A percentile compares a stretch with the other conserved stretches of the same genome.
Conservation (phyloP, 768 basidiomycete species). For the Lentinula lateritia region DNA sequence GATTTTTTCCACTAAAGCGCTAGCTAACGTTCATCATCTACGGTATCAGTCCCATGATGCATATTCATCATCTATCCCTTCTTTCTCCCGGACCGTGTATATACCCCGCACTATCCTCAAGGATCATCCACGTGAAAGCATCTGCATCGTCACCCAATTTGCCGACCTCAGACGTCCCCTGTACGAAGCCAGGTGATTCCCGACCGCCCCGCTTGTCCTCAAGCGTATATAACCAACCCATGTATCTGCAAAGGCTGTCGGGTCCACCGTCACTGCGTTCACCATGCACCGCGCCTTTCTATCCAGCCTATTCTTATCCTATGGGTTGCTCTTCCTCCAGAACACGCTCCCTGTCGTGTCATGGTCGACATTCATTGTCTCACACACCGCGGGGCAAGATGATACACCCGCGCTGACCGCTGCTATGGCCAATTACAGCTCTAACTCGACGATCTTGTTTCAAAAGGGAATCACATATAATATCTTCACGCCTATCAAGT, state of each 20-base stretch:
- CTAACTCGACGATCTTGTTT: slow-evolving; percentile 52
- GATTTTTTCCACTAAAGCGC: background rate
- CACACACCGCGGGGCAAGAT: slow-evolving; percentile 41
- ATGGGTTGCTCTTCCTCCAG: background rate
- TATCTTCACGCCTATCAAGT: slow-evolving; percentile 53
- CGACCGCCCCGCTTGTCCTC: background rate
- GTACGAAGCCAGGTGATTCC: background rate
- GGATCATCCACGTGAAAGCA: background rate
- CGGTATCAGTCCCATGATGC: background rate
- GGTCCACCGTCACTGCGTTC: background rate
- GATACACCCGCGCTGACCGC: slow-evolving; percentile 45
- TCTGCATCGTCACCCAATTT: background rate
- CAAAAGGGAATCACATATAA: slow-evolving; percentile 53
- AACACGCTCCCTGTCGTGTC: slow-evolving; percentile 4
- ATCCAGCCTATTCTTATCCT: background rate
- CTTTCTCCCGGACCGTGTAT: background rate
- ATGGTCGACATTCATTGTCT: slow-evolving; percentile 48
- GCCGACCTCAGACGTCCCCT: background rate
- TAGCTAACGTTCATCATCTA: background rate
- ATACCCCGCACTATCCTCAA: background rate
- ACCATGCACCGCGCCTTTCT: background rate
- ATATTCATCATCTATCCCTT: background rate
- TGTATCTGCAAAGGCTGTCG: background rate
- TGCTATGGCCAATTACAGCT: slow-evolving; percentile 25
- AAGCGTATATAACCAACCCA: background rate